These are phyloP conservation scores for Curvularia lunata DNA, from an alignment of 2,329 filamentous ascomycete species.

Conservation along the genomic window DNA sequence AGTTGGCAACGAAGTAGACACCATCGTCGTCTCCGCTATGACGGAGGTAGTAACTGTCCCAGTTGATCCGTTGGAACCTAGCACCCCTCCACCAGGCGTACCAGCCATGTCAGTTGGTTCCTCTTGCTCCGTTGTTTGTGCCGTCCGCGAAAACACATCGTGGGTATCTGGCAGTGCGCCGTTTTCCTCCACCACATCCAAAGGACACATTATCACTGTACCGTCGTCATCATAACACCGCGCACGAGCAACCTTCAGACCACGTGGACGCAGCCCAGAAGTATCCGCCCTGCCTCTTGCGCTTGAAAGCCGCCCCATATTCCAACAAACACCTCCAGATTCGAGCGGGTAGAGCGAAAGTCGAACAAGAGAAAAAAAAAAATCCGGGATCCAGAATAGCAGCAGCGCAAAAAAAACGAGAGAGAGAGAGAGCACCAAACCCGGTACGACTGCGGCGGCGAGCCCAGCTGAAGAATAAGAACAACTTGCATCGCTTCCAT, in stretches of 20 bases:
- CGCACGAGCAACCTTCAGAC: background rate
- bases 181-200: background rate
- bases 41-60: too few species aligned
- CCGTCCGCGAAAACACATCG: background rate
- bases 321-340: background rate
- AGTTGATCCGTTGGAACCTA: background rate
- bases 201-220: background rate
- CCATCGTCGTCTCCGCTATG: background rate
- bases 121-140: background rate
- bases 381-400: background rate
- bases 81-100: background rate
- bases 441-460: background rate
- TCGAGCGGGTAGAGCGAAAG: background rate
- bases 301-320: background rate
- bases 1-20: background rate
- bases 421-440: background rate
- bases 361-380: background rate
- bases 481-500: background rate
- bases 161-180: background rate
- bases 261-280: background rate
- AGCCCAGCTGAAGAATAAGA: conserved; percentile 8
- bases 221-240: background rate
- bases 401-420: background rate
- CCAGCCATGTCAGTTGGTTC: background rate
- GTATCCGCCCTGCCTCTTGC: background rate